Evolutionary conservation across 805 yeast species (phyloP).

Genomic region (Wickerhamiella domercqiae): DNA sequence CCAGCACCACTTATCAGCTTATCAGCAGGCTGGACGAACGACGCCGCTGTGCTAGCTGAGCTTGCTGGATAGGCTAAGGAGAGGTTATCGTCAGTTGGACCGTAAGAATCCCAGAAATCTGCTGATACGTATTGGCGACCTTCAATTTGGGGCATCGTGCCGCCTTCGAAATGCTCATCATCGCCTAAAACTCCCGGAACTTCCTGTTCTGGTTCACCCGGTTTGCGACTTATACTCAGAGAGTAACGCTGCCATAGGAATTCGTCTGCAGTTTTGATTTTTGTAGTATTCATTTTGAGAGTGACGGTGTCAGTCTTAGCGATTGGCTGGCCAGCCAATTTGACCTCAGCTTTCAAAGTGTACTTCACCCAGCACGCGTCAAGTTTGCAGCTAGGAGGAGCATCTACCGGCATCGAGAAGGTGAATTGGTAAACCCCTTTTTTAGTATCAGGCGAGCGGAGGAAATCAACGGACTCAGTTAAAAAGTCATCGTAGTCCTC

Average conservation of each 20-base stretch:
- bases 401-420: conserved; percentile 42
- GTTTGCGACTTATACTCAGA: neutral
- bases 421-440: conserved; percentile 55
- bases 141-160: neutral
- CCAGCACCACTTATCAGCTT: neutral
- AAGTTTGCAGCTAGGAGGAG: conserved; percentile 6
- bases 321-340: too few relatives aligned
- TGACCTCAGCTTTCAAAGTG: neutral
- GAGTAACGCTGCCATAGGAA: neutral
- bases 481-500: neutral
- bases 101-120: neutral
- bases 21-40: too few relatives aligned
- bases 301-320: neutral
- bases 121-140: neutral
- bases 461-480: neutral
- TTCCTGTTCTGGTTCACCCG: neutral
- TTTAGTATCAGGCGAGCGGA: conserved; percentile 33
- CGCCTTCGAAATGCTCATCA: neutral
- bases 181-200: neutral
- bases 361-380: neutral
- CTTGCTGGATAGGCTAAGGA: too few relatives aligned
- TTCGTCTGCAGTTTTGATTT: neutral
- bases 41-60: neutral
- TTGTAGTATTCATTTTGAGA: neutral
- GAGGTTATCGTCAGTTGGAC: neutral